Conservation (phyloP, 345 rosid species). For the Bretschneidera sinensis region DNA sequence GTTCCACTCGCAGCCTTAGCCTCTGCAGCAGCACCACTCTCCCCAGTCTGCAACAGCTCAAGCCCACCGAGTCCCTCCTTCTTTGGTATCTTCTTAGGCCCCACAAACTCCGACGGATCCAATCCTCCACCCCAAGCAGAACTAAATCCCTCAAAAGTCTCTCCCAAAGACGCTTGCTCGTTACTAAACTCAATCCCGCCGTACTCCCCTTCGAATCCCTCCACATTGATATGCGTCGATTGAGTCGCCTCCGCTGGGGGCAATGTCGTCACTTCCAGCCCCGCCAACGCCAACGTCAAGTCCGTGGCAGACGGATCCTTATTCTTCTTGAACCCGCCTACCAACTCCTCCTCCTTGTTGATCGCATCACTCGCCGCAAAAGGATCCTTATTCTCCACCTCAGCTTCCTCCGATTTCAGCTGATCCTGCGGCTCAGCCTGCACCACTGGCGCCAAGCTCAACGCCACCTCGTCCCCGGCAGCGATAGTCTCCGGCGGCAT, state of each 20-base stretch:
- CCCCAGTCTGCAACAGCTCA: slow-evolving; percentile 85
- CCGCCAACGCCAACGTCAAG: slow-evolving; percentile 77
- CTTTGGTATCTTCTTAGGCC: slow-evolving; percentile 63
- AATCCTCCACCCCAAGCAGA: slow-evolving; percentile 99
- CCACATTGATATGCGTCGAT: slow-evolving; percentile 82
- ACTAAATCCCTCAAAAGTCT: slow-evolving; percentile 80
- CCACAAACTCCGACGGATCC: slow-evolving; percentile 92
- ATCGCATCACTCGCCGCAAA: slow-evolving; percentile 79
- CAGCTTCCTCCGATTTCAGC: slow-evolving; percentile 51
- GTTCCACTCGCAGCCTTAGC: slow-evolving; percentile 42
- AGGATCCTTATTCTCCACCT: slow-evolving; percentile 67
- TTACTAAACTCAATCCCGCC: slow-evolving; percentile 92
- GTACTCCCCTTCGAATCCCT: slow-evolving; percentile 95
- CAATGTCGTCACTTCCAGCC: slow-evolving; percentile 83
- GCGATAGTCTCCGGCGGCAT: slow-evolving; percentile 77
- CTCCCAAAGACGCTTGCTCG: slow-evolving; percentile 87
- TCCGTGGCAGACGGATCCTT: slow-evolving; percentile 66
- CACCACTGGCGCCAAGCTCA: slow-evolving; percentile 53
- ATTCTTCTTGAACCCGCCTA: slow-evolving; percentile 82
- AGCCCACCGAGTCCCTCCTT: slow-evolving; percentile 93
- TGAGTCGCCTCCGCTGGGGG: slow-evolving; percentile 98
- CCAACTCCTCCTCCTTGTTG: slow-evolving; percentile 72
- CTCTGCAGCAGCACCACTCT: slow-evolving; percentile 31
- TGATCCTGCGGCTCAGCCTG: slow-evolving; percentile 42
- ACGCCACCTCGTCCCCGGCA: slow-evolving; percentile 73